These are phyloP conservation scores for Ogataea siamensis DNA, from an alignment of 805 yeast genomes.

Conservation along the genomic window DNA sequence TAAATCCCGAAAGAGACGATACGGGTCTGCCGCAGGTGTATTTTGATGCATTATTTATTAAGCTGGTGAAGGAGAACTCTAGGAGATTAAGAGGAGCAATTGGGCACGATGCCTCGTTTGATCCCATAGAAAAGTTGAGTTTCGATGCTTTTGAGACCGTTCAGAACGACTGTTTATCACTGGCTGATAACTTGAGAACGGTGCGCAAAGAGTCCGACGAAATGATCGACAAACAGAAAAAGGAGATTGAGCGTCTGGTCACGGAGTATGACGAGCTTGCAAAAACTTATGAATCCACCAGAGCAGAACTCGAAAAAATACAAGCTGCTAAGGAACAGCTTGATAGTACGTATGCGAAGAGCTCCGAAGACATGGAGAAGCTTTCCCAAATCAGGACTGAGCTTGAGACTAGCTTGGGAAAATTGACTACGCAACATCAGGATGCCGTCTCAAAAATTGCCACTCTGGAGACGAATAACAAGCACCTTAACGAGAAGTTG, in stretches of 20 bases:
- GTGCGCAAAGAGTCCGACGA: constrained; percentile 22
- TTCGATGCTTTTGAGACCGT: constrained; percentile 55
- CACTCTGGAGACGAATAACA: constrained; percentile 21
- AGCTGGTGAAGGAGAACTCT: constrained; percentile 66
- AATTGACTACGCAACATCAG: constrained; percentile 19
- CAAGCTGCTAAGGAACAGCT: constrained; percentile 30
- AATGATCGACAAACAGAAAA: constrained; percentile 17
- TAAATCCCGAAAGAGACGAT: constrained; percentile 59
- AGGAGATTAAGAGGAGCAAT: constrained; percentile 66
- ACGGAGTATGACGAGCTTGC: constrained; percentile 36
- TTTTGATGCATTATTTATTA: constrained; percentile 63
- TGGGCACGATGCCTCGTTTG: constrained; percentile 68
- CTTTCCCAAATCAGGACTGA: constrained; percentile 25
- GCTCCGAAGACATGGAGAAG: constrained; percentile 28
- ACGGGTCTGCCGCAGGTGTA: constrained; percentile 87
- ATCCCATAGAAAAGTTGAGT: constrained; percentile 66
- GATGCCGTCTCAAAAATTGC: constrained; percentile 23
- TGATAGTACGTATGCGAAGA: constrained; percentile 21
- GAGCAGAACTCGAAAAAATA: constrained; percentile 35
- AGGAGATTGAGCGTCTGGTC: constrained; percentile 24
- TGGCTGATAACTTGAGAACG: constrained; percentile 18
- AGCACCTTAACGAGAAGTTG: constrained; percentile 33
- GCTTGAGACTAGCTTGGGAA: constrained; percentile 36
- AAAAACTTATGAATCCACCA: constrained; percentile 21
- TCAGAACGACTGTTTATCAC: constrained; percentile 33